A percentile compares a stretch with the other conserved stretches of the same genome.
Conservation (phyloP, 352 stramenopile genomes). For the Phytophthora vignae region DNA sequence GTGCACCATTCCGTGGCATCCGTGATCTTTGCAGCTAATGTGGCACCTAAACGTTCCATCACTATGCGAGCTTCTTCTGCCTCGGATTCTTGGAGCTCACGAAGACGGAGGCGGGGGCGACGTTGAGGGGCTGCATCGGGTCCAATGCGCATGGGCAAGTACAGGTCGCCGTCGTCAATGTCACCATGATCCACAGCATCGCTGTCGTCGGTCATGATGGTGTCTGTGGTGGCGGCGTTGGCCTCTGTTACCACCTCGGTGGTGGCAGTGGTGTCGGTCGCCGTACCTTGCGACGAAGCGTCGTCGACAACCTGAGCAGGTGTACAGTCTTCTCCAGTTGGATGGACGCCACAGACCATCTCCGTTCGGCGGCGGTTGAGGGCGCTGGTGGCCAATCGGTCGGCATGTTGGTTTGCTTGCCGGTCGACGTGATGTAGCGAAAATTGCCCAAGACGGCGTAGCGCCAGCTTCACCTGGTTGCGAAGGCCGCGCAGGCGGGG, state of each 20-base stretch:
- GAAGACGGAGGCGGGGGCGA: constrained; percentile 12
- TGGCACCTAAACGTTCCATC: no score
- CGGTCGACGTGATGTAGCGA: constrained; percentile 31
- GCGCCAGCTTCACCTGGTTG: neutral
- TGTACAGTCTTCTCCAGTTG: neutral
- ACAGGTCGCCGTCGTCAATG: constrained; percentile 26
- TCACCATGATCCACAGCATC: no score
- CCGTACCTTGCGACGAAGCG: no score
- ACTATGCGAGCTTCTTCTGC: neutral
- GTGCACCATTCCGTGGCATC: no score
- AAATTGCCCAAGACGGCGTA: neutral
- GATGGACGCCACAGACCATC: constrained; percentile 6
- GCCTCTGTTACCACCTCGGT: no score
- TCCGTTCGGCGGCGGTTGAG: neutral
- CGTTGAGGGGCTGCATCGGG: neutral
- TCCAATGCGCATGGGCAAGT: constrained; percentile 9
- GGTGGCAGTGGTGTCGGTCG: no score
- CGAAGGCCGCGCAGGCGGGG: neutral
- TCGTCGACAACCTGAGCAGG: neutral
- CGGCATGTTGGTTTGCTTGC: constrained; percentile 22
- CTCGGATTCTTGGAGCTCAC: constrained; percentile 3
- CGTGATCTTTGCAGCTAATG: no score
- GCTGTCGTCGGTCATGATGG: no score
- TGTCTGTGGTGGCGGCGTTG: no score
- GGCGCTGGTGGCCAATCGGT: constrained; percentile 21